Evolutionary conservation across 106 monocot genomes (phyloP).

Genomic region (Allium cepa): DNA sequence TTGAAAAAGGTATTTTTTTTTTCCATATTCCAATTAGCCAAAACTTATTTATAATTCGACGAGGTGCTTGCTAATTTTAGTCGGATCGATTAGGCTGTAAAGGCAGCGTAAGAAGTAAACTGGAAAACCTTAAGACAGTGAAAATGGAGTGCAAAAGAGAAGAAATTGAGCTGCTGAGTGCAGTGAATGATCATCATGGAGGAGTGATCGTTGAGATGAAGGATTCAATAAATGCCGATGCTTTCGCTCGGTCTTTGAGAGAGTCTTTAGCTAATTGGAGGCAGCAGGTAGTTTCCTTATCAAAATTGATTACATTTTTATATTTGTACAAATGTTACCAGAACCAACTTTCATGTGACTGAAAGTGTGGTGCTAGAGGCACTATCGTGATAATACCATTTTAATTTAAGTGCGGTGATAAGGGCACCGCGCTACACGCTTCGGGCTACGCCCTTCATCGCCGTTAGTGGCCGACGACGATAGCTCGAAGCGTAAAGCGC

Average conservation of each 20-base stretch:
- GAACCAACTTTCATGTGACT: too few relatives aligned
- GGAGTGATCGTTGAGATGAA: slow-evolving; percentile 78
- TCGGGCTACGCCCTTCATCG: too few relatives aligned
- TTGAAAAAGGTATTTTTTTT: too few relatives aligned
- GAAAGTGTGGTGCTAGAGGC: too few relatives aligned
- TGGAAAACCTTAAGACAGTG: slow-evolving; percentile 13
- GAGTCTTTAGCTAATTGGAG: slow-evolving; percentile 55
- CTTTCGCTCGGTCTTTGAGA: slow-evolving; percentile 48
- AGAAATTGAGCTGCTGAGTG: slow-evolving; percentile 35
- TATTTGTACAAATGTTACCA: too few relatives aligned
- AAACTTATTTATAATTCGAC: too few relatives aligned
- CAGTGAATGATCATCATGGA: slow-evolving; percentile 57
- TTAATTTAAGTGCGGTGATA: too few relatives aligned
- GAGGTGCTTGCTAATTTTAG: background rate
- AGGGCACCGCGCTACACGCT: too few relatives aligned
- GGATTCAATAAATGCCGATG: slow-evolving; percentile 38
- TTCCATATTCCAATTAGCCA: too few relatives aligned
- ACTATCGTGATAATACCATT: too few relatives aligned
- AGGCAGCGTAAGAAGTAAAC: background rate
- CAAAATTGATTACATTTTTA: background rate
- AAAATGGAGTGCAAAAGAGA: slow-evolving; percentile 11
- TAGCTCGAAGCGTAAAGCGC: too few relatives aligned
- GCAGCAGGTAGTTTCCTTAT: slow-evolving; percentile 37
- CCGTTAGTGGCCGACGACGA: too few relatives aligned
- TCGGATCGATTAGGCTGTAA: background rate